A percentile compares a stretch with the other conserved stretches of the same genome.
Evolutionary conservation across 2,329 filamentous ascomycete species (phyloP).

Genomic region (Xylariales sp.): DNA sequence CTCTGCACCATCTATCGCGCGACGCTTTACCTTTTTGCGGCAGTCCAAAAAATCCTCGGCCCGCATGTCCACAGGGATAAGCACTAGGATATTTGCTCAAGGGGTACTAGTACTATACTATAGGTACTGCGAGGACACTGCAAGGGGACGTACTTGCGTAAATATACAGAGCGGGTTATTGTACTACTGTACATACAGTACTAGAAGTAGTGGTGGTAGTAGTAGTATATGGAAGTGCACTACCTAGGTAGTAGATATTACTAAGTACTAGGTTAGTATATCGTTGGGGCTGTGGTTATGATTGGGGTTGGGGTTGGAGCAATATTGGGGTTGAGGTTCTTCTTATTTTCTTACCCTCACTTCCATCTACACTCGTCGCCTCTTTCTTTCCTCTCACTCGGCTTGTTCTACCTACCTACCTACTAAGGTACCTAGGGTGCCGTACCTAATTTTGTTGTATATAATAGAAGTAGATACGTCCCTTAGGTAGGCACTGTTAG

Average conservation of each 20-base stretch:
- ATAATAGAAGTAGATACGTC: no score
- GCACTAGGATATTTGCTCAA: neutral
- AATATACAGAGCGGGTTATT: neutral
- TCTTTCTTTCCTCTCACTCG: neutral
- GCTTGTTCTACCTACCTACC: neutral
- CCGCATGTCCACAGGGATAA: conserved; percentile 20
- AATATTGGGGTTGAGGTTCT: no score
- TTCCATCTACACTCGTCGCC: conserved; percentile 2
- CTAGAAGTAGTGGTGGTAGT: no score
- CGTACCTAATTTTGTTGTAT: no score
- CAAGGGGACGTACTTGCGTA: neutral
- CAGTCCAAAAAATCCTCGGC: conserved; percentile 15
- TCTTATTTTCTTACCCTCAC: no score
- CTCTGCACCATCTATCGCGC: neutral
- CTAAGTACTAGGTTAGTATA: no score
- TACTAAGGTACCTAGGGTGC: no score
- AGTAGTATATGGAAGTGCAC: neutral
- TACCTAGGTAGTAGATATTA: neutral
- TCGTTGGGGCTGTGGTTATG: no score
- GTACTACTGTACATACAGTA: no score
- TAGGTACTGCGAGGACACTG: no score
- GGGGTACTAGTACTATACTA: neutral
- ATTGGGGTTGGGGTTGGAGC: neutral
- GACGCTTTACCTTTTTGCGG: conserved; percentile 27
- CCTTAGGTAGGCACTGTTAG: no score